Percentiles rank a stretch among this genome's conserved stretches.
Conservation (phyloP, 1,284 basidiomycete genomes). For the Ceratobasidium sp. region DNA sequence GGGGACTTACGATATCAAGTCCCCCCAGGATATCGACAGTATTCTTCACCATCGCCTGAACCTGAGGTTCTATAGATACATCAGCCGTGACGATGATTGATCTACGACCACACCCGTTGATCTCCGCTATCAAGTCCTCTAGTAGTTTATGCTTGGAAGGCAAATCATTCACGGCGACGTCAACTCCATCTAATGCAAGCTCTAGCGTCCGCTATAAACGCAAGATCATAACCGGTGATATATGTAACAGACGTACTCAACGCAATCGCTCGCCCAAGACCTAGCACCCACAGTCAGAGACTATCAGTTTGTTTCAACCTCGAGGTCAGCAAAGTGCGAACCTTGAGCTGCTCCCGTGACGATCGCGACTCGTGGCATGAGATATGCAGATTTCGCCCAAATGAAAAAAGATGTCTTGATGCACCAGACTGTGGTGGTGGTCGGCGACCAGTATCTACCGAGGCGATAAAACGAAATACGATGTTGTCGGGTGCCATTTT, state of each 20-base stretch:
- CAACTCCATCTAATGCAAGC: conserved; percentile 54
- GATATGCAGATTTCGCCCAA: no score
- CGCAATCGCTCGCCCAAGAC: conserved; percentile 55
- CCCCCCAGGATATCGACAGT: conserved; percentile 43
- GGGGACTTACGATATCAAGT: conserved; percentile 46
- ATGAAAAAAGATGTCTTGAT: no score
- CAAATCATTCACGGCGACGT: conserved; percentile 54
- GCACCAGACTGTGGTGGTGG: no score
- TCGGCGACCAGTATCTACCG: no score
- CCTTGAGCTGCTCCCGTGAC: conserved; percentile 54
- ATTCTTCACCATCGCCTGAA: conserved; percentile 42
- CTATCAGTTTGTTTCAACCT: conserved; percentile 38
- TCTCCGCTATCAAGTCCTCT: conserved; percentile 49
- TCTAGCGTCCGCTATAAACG: background rate
- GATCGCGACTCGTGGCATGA: conserved; percentile 48
- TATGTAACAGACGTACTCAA: conserved; percentile 43
- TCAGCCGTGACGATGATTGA: conserved; percentile 40
- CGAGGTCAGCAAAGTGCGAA: conserved; percentile 35
- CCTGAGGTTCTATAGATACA: conserved; percentile 44
- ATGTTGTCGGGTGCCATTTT: no score
- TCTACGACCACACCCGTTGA: conserved; percentile 50
- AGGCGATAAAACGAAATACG: no score
- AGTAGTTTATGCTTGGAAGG: conserved; percentile 48
- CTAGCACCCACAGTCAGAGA: background rate
- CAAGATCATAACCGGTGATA: background rate